A percentile compares a stretch with the other conserved stretches of the same genome.
Evolutionary conservation across 1,139 yeast genomes (phyloP).

Genomic region (Yamadazyma jaroonii): DNA sequence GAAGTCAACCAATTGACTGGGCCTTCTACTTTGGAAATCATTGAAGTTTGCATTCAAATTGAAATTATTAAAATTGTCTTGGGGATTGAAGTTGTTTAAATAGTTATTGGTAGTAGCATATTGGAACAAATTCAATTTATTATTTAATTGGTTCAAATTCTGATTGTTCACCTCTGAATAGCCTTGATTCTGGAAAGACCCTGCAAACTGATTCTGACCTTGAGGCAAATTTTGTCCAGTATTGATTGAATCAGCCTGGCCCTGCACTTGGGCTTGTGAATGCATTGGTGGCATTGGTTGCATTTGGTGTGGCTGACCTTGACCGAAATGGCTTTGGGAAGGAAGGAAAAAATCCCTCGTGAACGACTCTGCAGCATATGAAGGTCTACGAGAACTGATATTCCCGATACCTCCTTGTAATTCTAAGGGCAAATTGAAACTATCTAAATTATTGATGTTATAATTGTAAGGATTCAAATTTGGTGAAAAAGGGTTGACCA

Average conservation of each 20-base stretch:
- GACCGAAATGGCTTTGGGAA: not conserved
- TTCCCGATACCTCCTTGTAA: slow-evolving; percentile 64
- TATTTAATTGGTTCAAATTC: slow-evolving; percentile 1
- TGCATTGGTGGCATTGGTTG: not conserved
- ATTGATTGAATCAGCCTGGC: not conserved
- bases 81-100: slow-evolving; percentile 23
- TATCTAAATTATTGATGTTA: slow-evolving; percentile 6
- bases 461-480: slow-evolving; percentile 8
- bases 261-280: slow-evolving; percentile 1
- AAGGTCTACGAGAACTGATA: slow-evolving; percentile 61
- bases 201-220: not conserved
- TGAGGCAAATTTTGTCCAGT: not conserved
- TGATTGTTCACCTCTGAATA: not conserved
- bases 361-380: slow-evolving; percentile 61
- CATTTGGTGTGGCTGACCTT: not conserved
- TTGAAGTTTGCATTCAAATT: slow-evolving; percentile 34
- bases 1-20: slow-evolving; percentile 43
- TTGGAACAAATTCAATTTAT: slow-evolving; percentile 12
- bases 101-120: slow-evolving; percentile 16
- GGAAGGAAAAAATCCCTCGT: slow-evolving; percentile 28
- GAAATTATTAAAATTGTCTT: slow-evolving; percentile 35
- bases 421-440: slow-evolving; percentile 54
- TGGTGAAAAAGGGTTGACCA: slow-evolving; percentile 16
- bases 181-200: not conserved
- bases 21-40: slow-evolving; percentile 45